phyloP scores from a whole-genome alignment of 163 green algal genomes.

The Coccomyxa subellipsoidea region DNA sequence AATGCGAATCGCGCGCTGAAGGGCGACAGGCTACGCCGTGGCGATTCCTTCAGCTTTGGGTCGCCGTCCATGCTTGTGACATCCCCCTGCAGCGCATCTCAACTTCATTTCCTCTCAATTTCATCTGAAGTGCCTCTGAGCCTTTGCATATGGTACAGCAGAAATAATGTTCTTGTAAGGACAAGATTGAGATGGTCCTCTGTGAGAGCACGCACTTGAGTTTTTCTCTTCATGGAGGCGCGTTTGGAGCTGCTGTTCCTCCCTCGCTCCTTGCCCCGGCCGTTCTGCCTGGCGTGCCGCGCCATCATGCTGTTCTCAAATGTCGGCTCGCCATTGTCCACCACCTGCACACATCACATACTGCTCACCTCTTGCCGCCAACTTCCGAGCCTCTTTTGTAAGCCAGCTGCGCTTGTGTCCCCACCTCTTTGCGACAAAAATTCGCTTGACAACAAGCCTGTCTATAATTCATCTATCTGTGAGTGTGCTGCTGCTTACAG shows the following conservation, averaged over 20 bases:
- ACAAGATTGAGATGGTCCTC: too few species aligned
- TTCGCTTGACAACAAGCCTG: too few species aligned
- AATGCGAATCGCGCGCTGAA: neutral
- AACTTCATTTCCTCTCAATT: too few species aligned
- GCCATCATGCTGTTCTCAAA: neutral
- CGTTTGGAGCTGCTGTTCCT: neutral
- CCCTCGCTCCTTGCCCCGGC: neutral
- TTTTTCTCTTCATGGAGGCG: neutral
- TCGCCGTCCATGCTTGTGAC: neutral
- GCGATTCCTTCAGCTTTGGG: neutral
- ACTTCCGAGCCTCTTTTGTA: too few species aligned
- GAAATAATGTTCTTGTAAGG: too few species aligned
- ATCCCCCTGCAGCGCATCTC: neutral
- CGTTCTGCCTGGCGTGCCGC: neutral
- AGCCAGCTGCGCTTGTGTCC: too few species aligned
- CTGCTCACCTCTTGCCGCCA: too few species aligned
- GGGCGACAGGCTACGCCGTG: neutral
- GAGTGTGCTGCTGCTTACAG: too few species aligned
- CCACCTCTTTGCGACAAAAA: too few species aligned
- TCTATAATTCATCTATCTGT: too few species aligned
- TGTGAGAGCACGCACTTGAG: neutral
- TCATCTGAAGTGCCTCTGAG: too few species aligned
- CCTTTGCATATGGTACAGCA: too few species aligned
- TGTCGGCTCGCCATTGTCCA: neutral
- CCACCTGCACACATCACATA: neutral